These are phyloP conservation scores for Coelastrella sp. DNA, from an alignment of 139 green algal genomes.

Conservation along the genomic window DNA sequence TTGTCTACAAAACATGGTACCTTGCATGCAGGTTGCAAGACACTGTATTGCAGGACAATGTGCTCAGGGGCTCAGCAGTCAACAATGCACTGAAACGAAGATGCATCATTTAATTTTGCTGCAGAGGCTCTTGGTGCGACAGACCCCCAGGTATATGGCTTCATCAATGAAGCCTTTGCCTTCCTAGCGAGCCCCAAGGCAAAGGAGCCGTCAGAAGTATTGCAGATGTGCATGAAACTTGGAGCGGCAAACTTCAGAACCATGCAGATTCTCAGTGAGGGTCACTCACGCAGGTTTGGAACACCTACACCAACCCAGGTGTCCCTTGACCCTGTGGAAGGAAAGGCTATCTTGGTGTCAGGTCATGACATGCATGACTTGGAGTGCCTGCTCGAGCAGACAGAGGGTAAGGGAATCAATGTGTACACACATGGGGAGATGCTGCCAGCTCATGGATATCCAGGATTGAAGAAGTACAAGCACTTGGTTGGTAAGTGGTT, in stretches of 20 bases:
- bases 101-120: neutral
- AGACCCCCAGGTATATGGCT: constrained; percentile 53
- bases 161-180: constrained; percentile 56
- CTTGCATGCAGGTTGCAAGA: neutral
- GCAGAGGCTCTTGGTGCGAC: constrained; percentile 62
- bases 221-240: constrained; percentile 61
- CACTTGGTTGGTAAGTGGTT: constrained; percentile 59
- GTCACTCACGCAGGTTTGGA: constrained; percentile 73
- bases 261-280: constrained; percentile 72
- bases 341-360: constrained; percentile 80
- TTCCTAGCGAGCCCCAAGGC: constrained; percentile 54
- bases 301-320: constrained; percentile 68
- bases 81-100: neutral
- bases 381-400: constrained; percentile 74
- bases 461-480: constrained; percentile 69
- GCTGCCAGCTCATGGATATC: constrained; percentile 82
- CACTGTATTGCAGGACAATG: neutral
- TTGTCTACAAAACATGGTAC: neutral
- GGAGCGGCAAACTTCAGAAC: constrained; percentile 68
- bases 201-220: constrained; percentile 53
- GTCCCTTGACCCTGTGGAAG: constrained; percentile 62
- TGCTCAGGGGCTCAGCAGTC: neutral
- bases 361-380: constrained; percentile 86
- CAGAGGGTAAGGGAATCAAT: constrained; percentile 77
- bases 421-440: constrained; percentile 89